A percentile compares a stretch with the other conserved stretches of the same genome.
Conservation (phyloP, 805 yeast genomes). For the Ogataea ramenticola region DNA sequence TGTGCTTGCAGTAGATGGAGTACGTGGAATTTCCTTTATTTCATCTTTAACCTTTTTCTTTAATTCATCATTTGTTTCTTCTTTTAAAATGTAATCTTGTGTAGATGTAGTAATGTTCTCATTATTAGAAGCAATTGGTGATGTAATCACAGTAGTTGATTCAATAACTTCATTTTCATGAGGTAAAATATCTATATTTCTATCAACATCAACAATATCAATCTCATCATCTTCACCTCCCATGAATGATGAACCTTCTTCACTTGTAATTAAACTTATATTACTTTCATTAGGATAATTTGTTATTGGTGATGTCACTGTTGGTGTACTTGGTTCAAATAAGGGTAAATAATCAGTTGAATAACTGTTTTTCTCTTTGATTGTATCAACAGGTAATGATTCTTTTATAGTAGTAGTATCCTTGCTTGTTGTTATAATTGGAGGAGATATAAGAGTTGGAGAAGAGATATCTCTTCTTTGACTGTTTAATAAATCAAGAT, state of each 20-base stretch:
- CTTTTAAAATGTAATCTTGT: background rate
- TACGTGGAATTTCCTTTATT: too few relatives aligned
- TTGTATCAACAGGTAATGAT: background rate
- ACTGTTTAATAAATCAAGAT: background rate
- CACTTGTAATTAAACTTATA: background rate
- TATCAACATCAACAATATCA: background rate
- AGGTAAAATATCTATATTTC: background rate
- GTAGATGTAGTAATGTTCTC: background rate
- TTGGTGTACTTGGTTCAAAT: background rate
- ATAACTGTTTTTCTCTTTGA: conserved; percentile 1
- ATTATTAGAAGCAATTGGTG: background rate
- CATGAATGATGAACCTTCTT: background rate
- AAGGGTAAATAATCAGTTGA: conserved; percentile 3
- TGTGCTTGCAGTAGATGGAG: too few relatives aligned
- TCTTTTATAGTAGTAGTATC: background rate
- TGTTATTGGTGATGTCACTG: background rate
- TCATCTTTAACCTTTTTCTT: too few relatives aligned
- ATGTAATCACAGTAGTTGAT: background rate
- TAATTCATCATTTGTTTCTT: background rate
- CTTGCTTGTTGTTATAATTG: background rate
- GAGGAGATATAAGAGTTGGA: background rate
- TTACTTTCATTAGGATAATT: background rate
- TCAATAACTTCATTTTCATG: background rate
- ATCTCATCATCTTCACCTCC: background rate
- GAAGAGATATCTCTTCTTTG: background rate